Percentiles rank a stretch among this genome's conserved stretches.
Evolutionary conservation across 805 yeast genomes (phyloP).

Genomic region (Starmerella riodocensis): DNA sequence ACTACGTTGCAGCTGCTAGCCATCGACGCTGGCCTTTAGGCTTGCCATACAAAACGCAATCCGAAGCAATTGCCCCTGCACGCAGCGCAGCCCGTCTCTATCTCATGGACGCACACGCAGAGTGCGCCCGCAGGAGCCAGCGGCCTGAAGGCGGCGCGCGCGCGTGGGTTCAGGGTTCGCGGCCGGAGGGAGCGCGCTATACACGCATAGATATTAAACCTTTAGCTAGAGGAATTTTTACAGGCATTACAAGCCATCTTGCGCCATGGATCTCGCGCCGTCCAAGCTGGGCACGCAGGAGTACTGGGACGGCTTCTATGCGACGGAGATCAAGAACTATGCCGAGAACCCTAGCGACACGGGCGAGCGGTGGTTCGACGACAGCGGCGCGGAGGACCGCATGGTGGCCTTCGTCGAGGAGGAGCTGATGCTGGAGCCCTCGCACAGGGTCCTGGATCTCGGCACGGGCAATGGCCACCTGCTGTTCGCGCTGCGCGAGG

Average conservation of each 20-base stretch:
- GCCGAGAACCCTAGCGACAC: constrained; percentile 63
- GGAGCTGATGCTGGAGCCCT: constrained; percentile 26
- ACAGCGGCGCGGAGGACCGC: constrained; percentile 79
- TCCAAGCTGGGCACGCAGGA: constrained; percentile 66
- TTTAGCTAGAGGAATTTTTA: too few species aligned
- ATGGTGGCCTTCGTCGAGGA: constrained; percentile 61
- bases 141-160: too few species aligned
- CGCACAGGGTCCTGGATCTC: constrained; percentile 47
- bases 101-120: too few species aligned
- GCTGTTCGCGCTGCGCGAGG: constrained; percentile 56
- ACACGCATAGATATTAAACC: neutral
- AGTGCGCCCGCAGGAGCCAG: too few species aligned
- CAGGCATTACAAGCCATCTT: too few species aligned
- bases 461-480: constrained; percentile 97
- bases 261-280: constrained; percentile 9
- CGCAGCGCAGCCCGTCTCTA: too few species aligned
- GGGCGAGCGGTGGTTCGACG: constrained; percentile 96
- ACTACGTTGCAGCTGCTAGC: too few species aligned
- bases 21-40: too few species aligned
- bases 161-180: too few species aligned
- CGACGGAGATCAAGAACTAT: constrained; percentile 59
- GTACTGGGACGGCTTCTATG: constrained; percentile 86
- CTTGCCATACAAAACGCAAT: too few species aligned
- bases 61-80: too few species aligned
- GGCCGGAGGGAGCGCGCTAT: too few species aligned